Conservation (phyloP, 306 rosid genomes). For the Betula pendula region DNA sequence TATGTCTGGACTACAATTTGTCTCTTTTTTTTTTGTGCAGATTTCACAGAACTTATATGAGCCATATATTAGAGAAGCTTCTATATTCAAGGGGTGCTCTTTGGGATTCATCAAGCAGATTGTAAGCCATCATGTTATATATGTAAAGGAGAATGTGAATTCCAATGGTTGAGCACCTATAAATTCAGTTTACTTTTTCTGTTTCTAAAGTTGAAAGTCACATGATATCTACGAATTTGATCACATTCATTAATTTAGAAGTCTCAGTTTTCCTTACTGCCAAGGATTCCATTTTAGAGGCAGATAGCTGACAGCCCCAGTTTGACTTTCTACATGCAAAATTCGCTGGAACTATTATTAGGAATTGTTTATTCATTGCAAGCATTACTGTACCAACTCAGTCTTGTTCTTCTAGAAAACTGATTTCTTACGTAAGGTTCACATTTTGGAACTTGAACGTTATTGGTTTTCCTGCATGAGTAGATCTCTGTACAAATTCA, state of each 20-base stretch:
- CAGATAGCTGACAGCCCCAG: neutral
- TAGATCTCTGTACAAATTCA: neutral
- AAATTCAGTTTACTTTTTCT: neutral
- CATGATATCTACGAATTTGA: neutral
- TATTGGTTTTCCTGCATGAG: neutral
- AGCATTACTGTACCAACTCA: neutral
- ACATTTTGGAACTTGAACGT: neutral
- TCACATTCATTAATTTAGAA: neutral
- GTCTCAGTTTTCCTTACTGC: neutral
- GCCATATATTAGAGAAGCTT: constrained; percentile 45
- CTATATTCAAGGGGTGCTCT: constrained; percentile 61
- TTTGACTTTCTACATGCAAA: neutral
- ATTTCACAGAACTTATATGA: constrained; percentile 55
- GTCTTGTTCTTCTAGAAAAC: neutral
- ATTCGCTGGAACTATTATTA: neutral
- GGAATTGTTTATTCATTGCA: neutral
- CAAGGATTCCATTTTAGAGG: neutral
- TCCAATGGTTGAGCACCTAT: neutral
- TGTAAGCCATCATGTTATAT: constrained; percentile 38
- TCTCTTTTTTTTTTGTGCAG: constrained; percentile 35
- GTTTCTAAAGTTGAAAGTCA: neutral
- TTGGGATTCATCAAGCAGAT: constrained; percentile 57
- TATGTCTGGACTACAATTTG: neutral
- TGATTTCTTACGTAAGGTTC: neutral
- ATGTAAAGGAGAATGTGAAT: neutral